phyloP scores from a whole-genome alignment of 78 protist genomes.

The Capsaspora owczarzaki region DNA sequence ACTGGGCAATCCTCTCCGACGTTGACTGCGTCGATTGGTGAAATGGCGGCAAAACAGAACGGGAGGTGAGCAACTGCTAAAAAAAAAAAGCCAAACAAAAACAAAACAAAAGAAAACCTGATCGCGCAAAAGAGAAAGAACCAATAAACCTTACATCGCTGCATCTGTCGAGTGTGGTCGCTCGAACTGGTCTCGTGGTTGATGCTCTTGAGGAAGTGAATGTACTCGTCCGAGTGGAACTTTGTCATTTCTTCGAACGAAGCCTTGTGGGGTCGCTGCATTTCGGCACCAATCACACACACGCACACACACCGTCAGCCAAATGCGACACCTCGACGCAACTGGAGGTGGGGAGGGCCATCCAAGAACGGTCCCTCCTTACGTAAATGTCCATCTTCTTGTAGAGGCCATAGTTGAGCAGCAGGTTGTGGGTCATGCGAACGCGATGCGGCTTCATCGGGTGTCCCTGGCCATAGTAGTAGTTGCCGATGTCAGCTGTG shows the following conservation, averaged over 20 bases:
- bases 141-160: neutral
- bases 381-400: slow-evolving; percentile 39
- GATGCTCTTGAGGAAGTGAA: slow-evolving; percentile 70
- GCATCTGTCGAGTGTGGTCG: neutral
- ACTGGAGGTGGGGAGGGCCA: neutral
- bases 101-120: no score
- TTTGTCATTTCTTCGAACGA: slow-evolving; percentile 62
- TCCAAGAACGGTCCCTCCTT: neutral
- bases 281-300: neutral
- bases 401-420: slow-evolving; percentile 88
- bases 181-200: neutral
- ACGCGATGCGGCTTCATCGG: slow-evolving; percentile 98
- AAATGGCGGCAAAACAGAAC: neutral
- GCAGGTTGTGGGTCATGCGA: slow-evolving; percentile 86
- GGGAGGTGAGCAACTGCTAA: slow-evolving; percentile 24
- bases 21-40: neutral
- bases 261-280: slow-evolving; percentile 83
- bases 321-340: neutral
- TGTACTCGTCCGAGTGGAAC: slow-evolving; percentile 95
- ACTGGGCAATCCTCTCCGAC: slow-evolving; percentile 97
- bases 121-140: no score
- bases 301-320: neutral
- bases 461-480: slow-evolving; percentile 67
- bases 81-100: no score
- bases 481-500: slow-evolving; percentile 37